Percentiles rank a stretch among this genome's conserved stretches.
Evolutionary conservation across 208 protist species (phyloP).

Genomic region (Naegleria lovaniensis): DNA sequence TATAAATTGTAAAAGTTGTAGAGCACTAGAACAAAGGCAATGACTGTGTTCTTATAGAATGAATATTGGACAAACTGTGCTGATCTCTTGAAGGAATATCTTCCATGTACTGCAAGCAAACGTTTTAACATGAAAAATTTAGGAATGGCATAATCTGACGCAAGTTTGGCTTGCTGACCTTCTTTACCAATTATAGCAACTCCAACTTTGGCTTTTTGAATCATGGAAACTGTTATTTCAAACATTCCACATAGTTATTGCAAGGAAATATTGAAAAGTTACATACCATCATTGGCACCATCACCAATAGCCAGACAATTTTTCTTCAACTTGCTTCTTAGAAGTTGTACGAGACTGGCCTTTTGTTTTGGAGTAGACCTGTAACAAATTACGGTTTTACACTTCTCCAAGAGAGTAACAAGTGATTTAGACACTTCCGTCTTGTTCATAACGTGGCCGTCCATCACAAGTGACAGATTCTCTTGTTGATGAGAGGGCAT

Average conservation of each 20-base stretch:
- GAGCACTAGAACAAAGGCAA: slow-evolving; percentile 75
- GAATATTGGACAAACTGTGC: slow-evolving; percentile 40
- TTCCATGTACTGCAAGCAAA: slow-evolving; percentile 39
- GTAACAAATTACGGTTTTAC: slow-evolving; percentile 81
- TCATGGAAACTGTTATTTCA: slow-evolving; percentile 85
- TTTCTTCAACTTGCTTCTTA: background rate
- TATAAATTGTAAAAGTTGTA: slow-evolving; percentile 52
- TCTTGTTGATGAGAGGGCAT: background rate
- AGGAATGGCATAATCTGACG: slow-evolving; percentile 40
- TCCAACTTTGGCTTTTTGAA: slow-evolving; percentile 83
- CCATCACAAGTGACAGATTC: background rate
- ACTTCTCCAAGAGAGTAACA: slow-evolving; percentile 46
- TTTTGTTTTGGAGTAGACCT: slow-evolving; percentile 37
- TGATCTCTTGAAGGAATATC: slow-evolving; percentile 35
- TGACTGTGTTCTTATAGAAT: slow-evolving; percentile 49
- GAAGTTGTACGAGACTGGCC: background rate
- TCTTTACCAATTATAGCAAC: slow-evolving; percentile 91
- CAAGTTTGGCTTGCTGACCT: slow-evolving; percentile 77
- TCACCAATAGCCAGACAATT: slow-evolving; percentile 30
- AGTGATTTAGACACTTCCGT: background rate
- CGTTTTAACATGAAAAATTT: slow-evolving; percentile 33
- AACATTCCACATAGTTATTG: slow-evolving; percentile 64
- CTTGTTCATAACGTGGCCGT: background rate
- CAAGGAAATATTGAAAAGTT: slow-evolving; percentile 62
- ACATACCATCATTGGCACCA: background rate